Evolutionary conservation across 108 stramenopile species (phyloP).

Genomic region (Cyclotella choctawhatcheeana): DNA sequence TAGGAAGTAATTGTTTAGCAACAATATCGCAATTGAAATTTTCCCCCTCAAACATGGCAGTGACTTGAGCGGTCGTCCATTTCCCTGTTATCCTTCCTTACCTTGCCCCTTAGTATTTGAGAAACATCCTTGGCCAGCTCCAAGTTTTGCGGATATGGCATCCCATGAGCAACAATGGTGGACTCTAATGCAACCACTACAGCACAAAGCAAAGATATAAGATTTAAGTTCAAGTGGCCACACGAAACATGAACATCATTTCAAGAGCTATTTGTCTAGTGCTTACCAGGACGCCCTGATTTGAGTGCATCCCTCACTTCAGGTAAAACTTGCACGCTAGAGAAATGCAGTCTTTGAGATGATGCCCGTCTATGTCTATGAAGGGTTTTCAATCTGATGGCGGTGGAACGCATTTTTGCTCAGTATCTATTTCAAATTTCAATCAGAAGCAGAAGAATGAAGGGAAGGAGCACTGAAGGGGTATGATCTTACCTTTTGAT

Average conservation of each 20-base stretch:
- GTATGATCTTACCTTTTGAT: no score
- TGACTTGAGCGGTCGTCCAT: no score
- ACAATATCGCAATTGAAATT: not conserved
- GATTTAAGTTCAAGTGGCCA: not conserved
- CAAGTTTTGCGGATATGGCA: constrained; percentile 98
- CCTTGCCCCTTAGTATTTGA: constrained; percentile 55
- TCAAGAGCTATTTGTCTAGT: not conserved
- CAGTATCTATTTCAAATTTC: no score
- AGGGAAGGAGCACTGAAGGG: no score
- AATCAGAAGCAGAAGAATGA: no score
- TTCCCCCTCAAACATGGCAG: not conserved
- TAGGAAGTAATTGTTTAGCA: not conserved
- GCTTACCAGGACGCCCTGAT: constrained; percentile 44
- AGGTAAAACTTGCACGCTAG: constrained; percentile 30
- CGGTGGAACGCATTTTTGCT: not conserved
- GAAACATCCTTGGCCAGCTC: constrained; percentile 78
- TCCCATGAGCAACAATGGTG: constrained; percentile 98
- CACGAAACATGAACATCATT: not conserved
- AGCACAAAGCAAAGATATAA: not conserved
- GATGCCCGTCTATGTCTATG: not conserved
- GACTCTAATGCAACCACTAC: constrained; percentile 93
- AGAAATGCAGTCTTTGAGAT: constrained; percentile 3
- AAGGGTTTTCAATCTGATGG: not conserved
- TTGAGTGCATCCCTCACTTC: constrained; percentile 38
- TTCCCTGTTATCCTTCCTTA: not conserved